These are phyloP conservation scores for Leucosporidium scottii DNA, from an alignment of 768 basidiomycete species.

Conservation along the genomic window DNA sequence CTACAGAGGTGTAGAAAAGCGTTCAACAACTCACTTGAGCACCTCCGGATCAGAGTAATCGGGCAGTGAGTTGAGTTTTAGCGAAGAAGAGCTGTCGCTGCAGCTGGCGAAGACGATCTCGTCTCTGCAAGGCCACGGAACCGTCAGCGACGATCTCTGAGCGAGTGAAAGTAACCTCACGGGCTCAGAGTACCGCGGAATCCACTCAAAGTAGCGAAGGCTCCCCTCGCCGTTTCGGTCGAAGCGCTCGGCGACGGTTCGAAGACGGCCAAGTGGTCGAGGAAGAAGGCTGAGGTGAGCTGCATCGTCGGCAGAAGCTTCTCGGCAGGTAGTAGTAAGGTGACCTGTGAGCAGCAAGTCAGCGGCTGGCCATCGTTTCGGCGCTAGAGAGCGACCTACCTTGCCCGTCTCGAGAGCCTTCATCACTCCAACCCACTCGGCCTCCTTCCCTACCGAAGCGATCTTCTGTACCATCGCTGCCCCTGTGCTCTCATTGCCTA, in stretches of 20 bases:
- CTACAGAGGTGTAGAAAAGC: background rate
- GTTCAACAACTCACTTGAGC: slow-evolving; percentile 41
- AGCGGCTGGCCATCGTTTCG: no score
- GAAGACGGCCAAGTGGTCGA: slow-evolving; percentile 71
- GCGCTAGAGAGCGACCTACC: slow-evolving; percentile 45
- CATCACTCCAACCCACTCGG: slow-evolving; percentile 69
- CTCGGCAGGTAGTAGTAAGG: slow-evolving; percentile 67
- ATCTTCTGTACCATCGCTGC: slow-evolving; percentile 55
- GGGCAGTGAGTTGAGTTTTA: slow-evolving; percentile 47
- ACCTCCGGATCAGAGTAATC: slow-evolving; percentile 44
- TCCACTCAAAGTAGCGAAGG: slow-evolving; percentile 71
- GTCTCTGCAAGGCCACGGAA: background rate
- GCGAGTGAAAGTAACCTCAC: slow-evolving; percentile 45
- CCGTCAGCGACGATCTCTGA: background rate
- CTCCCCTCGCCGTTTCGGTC: slow-evolving; percentile 32
- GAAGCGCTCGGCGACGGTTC: slow-evolving; percentile 47
- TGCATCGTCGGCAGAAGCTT: slow-evolving; percentile 48
- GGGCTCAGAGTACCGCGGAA: slow-evolving; percentile 62
- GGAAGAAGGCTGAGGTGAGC: slow-evolving; percentile 66
- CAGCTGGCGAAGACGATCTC: slow-evolving; percentile 13
- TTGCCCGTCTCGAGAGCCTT: slow-evolving; percentile 57
- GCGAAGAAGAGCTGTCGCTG: slow-evolving; percentile 1
- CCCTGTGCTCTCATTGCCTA: slow-evolving; percentile 60
- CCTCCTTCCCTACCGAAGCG: slow-evolving; percentile 44
- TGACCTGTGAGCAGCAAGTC: slow-evolving; percentile 52